Conservation (phyloP, 306 rosid species). For the Luffa aegyptiaca region DNA sequence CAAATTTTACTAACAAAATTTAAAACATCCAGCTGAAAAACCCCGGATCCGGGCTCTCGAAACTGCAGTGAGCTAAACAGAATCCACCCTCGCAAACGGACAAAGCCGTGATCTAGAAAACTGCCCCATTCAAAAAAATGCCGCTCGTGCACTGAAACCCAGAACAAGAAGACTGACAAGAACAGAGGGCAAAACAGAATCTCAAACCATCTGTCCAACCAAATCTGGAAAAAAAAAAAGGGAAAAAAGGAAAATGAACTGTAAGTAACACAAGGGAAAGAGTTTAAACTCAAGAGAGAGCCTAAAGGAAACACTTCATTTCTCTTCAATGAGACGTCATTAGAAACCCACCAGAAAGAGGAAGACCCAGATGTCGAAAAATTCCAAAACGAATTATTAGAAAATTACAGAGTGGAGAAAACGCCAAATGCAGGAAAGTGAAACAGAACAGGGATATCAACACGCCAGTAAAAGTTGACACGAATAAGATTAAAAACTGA, state of each 20-base stretch:
- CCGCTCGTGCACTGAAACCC: constrained; percentile 26
- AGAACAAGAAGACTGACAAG: constrained; percentile 60
- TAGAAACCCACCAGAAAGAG: constrained; percentile 9
- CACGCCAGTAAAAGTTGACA: constrained; percentile 4
- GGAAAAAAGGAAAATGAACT: neutral
- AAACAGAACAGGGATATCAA: constrained; percentile 5
- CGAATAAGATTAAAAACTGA: constrained; percentile 1
- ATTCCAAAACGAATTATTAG: constrained; percentile 19
- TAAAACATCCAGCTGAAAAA: constrained; percentile 19
- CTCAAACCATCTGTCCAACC: constrained; percentile 31
- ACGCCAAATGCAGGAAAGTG: constrained; percentile 17
- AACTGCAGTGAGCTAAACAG: constrained; percentile 31
- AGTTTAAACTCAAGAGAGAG: neutral
- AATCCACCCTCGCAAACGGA: constrained; percentile 16
- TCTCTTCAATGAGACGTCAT: constrained; percentile 15
- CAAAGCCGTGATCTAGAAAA: constrained; percentile 29
- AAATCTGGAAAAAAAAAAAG: constrained; percentile 16
- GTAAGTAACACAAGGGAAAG: neutral
- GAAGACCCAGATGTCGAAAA: constrained; percentile 14
- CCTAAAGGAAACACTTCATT: constrained; percentile 9
- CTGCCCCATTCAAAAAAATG: constrained; percentile 30
- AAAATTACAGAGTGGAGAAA: constrained; percentile 25
- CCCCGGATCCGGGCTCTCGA: constrained; percentile 37
- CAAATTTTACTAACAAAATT: constrained; percentile 19
- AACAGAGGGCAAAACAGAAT: constrained; percentile 38